These are phyloP conservation scores for Polysphondylium violaceum DNA, from an alignment of 78 protist species.

Conservation along the genomic window DNA sequence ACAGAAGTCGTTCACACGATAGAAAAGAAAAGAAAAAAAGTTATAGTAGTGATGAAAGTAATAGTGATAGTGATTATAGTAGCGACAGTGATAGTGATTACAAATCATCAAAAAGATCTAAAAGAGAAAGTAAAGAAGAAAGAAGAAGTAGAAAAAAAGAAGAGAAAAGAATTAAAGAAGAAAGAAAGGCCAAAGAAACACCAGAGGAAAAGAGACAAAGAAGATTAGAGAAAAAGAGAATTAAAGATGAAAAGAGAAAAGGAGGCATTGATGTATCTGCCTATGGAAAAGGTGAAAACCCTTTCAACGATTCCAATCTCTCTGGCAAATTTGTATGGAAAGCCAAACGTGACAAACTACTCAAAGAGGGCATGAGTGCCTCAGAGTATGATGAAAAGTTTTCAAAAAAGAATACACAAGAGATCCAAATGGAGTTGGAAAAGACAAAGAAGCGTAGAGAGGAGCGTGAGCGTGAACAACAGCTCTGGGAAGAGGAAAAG, in stretches of 20 bases:
- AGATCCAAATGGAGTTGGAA: constrained; percentile 82
- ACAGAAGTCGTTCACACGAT: constrained; percentile 13
- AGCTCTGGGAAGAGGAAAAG: constrained; percentile 83
- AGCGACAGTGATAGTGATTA: constrained; percentile 2
- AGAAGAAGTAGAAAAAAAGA: constrained; percentile 41
- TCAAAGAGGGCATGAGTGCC: constrained; percentile 20
- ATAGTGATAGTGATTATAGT: not conserved
- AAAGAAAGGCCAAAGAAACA: constrained; percentile 75
- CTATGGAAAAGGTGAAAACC: constrained; percentile 87
- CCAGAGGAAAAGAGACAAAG: constrained; percentile 70
- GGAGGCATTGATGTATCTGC: constrained; percentile 71
- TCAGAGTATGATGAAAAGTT: constrained; percentile 23
- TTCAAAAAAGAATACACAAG: constrained; percentile 18
- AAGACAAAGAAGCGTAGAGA: constrained; percentile 86
- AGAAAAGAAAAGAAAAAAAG: constrained; percentile 35
- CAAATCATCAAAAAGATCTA: constrained; percentile 7
- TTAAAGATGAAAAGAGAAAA: constrained; percentile 55
- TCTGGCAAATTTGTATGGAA: constrained; percentile 91
- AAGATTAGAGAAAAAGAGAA: constrained; percentile 68
- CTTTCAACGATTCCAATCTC: constrained; percentile 90
- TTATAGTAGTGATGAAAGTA: not conserved
- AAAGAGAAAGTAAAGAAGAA: constrained; percentile 22
- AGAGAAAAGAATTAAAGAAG: constrained; percentile 16
- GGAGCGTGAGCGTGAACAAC: constrained; percentile 88
- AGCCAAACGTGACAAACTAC: constrained; percentile 77